Evolutionary conservation across 2,329 filamentous ascomycete species (phyloP).

Genomic region (Zymoseptoria pseudotritici): DNA sequence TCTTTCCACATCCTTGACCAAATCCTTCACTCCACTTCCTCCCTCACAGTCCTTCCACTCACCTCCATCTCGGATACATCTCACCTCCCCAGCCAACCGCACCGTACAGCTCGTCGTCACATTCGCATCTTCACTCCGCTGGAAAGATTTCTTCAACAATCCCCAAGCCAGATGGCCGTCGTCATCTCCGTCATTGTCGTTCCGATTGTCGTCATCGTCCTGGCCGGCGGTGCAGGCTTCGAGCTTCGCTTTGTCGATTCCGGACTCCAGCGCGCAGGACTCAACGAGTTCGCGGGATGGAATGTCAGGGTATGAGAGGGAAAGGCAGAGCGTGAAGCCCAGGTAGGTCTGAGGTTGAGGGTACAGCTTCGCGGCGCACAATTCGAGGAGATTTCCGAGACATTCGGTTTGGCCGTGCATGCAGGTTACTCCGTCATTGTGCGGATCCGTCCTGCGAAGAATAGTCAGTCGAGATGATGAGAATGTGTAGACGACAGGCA

Average conservation of each 20-base stretch:
- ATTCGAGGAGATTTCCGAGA: conserved; percentile 87
- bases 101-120: conserved; percentile 43
- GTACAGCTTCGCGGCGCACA: conserved; percentile 79
- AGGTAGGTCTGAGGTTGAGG: conserved; percentile 80
- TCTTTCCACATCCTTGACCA: conserved; percentile 60
- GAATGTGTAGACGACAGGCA: not conserved
- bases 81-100: conserved; percentile 65
- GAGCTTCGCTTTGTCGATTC: conserved; percentile 71
- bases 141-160: conserved; percentile 52
- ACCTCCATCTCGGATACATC: conserved; percentile 75
- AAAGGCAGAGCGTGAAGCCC: conserved; percentile 88
- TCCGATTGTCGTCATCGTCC: not conserved
- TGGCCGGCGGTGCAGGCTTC: conserved; percentile 66
- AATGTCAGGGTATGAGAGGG: conserved; percentile 66
- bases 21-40: conserved; percentile 60
- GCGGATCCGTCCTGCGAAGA: conserved; percentile 42
- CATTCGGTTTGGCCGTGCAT: conserved; percentile 86
- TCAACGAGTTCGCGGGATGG: conserved; percentile 71
- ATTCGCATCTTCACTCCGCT: conserved; percentile 48
- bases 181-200: conserved; percentile 39
- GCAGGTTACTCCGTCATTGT: conserved; percentile 78
- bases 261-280: conserved; percentile 84
- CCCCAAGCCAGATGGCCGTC: conserved; percentile 63
- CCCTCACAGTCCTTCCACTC: conserved; percentile 72
- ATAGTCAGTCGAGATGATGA: conserved; percentile 1